Conservation (phyloP, 495 filamentous ascomycete genomes). For the Neurospora cerealis region DNA sequence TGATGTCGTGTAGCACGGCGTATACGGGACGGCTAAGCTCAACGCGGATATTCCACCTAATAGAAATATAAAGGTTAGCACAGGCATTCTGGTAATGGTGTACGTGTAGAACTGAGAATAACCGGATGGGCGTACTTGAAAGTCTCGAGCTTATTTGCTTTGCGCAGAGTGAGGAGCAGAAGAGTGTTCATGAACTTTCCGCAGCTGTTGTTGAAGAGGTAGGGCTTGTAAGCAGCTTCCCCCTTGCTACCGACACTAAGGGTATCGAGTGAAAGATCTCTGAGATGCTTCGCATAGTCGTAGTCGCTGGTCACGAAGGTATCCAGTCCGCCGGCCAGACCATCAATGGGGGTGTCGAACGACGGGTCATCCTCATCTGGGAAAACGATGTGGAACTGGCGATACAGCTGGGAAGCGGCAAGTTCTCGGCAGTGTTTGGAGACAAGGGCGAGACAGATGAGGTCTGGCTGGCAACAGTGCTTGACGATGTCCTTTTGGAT, state of each 20-base stretch:
- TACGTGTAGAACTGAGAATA: neutral
- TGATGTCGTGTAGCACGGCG: slow-evolving; percentile 40
- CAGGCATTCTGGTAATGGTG: neutral
- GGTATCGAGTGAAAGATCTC: slow-evolving; percentile 39
- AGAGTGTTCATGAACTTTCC: slow-evolving; percentile 54
- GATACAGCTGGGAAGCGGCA: slow-evolving; percentile 47
- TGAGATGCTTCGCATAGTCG: slow-evolving; percentile 48
- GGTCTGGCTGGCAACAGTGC: slow-evolving; percentile 35
- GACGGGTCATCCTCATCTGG: slow-evolving; percentile 41
- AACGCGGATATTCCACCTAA: slow-evolving; percentile 52
- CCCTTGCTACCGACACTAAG: slow-evolving; percentile 34
- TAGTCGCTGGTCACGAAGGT: slow-evolving; percentile 52
- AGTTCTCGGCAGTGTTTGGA: slow-evolving; percentile 45
- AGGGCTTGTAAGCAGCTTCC: slow-evolving; percentile 35
- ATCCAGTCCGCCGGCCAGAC: slow-evolving; percentile 44
- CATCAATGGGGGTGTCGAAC: slow-evolving; percentile 38
- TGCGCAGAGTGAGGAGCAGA: slow-evolving; percentile 44
- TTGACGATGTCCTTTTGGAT: slow-evolving; percentile 41
- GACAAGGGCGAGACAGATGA: slow-evolving; percentile 44
- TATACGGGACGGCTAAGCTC: slow-evolving; percentile 52
- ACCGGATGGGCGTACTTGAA: slow-evolving; percentile 35
- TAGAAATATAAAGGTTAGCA: slow-evolving; percentile 4
- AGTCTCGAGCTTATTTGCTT: slow-evolving; percentile 41
- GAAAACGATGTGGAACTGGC: slow-evolving; percentile 47
- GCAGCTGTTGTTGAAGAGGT: slow-evolving; percentile 37